Evolutionary conservation across 805 yeast genomes (phyloP), one percentile per base, ranked within the genome.

Genomic region (Middelhovenomyces tepae): DNA sequence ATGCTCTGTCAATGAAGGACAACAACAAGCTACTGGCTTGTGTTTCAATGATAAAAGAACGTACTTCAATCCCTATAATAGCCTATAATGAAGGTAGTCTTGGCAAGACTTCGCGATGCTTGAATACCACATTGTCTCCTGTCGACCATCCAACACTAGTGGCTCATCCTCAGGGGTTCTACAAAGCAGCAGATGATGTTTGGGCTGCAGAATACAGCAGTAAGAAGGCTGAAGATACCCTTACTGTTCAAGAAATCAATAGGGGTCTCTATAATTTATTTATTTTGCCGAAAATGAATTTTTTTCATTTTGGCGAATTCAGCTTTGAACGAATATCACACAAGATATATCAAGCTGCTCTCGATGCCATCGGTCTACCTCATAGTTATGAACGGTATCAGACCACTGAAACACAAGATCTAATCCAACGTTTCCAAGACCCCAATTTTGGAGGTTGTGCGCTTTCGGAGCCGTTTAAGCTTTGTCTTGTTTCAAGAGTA

Each of bases 391-490:
- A 4, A 7, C 19, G 25, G 17, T 4, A 32, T 8, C 25, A 10
- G 11, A 32, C 31, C 7, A 21, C 27, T 4, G 22, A 27, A 5
- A 11, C 31, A 20, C 10, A 15, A 9, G n/a, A n/a, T n/a, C n/a
- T n/a, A n/a, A n/a, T n/a, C n/a, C n/a, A n/a, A n/a, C n/a, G n/a
- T n/a, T n/a, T n/a, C n/a, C n/a, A n/a, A n/a, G n/a, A n/a, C n/a
- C 13, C 33, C 19, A 32, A 36, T 18, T 36, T 36, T 18, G 39
- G 39, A 7, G 39, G 39, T 9, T 31, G 32, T 5, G n/a, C 22
- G 6, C 16, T 36, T 11, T 9, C 24, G 6, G 14, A 17, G 3
- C 31, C 39, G 3, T 19, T 31, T 17, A 26, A 17, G 13, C 18
- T 14, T n/a, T 8, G 22, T 8, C 22, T 32, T 24, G 16, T 36